These are phyloP conservation scores for Venustampulla echinocandica DNA, from an alignment of 495 filamentous ascomycete genomes.

Conservation along the genomic window DNA sequence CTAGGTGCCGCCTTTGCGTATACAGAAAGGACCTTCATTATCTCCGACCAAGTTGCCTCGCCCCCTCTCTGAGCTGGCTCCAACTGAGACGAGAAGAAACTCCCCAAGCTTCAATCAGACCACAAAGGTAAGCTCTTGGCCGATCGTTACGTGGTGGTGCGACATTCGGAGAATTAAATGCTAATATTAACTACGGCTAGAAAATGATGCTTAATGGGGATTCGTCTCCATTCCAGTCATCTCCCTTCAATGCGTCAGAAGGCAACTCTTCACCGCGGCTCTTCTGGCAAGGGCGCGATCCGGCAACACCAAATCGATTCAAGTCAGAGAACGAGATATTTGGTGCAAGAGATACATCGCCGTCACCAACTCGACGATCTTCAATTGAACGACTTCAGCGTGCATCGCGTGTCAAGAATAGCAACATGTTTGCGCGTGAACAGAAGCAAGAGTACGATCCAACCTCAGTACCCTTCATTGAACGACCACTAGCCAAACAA, in stretches of 20 bases:
- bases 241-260: slow-evolving; percentile 50
- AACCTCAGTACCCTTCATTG: slow-evolving; percentile 58
- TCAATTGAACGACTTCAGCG: slow-evolving; percentile 91
- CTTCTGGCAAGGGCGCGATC: slow-evolving; percentile 79
- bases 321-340: slow-evolving; percentile 61
- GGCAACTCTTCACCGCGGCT: slow-evolving; percentile 60
- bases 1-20: slow-evolving; percentile 51
- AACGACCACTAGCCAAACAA: slow-evolving; percentile 67
- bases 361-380: slow-evolving; percentile 63
- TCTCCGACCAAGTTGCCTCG: slow-evolving; percentile 40
- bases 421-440: slow-evolving; percentile 86
- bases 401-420: slow-evolving; percentile 91
- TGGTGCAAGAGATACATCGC: slow-evolving; percentile 48
- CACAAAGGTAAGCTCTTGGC: slow-evolving; percentile 47
- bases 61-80: slow-evolving; percentile 49
- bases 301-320: slow-evolving; percentile 52
- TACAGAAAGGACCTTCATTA: slow-evolving; percentile 42
- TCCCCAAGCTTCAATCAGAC: slow-evolving; percentile 69
- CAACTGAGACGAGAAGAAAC: slow-evolving; percentile 52
- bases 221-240: slow-evolving; percentile 68
- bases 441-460: slow-evolving; percentile 86
- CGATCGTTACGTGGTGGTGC: not conserved
- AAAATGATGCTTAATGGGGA: slow-evolving; percentile 52
- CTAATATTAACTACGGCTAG: slow-evolving; percentile 23
- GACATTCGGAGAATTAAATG: slow-evolving; percentile 23